A percentile compares a stretch with the other conserved stretches of the same genome.
Evolutionary conservation across 78 protist species (phyloP).

Genomic region (Protostelium mycophagum): DNA sequence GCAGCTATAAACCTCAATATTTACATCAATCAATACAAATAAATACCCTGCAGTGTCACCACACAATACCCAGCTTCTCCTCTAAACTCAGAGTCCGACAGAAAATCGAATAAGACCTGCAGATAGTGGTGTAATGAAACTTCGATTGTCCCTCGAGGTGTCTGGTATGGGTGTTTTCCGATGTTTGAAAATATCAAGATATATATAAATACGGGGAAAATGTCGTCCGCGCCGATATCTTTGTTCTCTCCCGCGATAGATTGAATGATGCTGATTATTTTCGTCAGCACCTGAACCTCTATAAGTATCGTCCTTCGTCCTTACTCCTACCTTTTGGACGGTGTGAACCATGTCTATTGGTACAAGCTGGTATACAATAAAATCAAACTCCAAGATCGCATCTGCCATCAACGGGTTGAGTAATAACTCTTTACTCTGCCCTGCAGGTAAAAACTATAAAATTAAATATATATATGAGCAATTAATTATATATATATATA

Average conservation of each 20-base stretch:
- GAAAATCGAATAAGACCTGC: neutral
- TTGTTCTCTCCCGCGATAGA: neutral
- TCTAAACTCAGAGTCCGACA: neutral
- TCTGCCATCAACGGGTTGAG: neutral
- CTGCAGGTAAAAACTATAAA: neutral
- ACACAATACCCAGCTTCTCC: neutral
- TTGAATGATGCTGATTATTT: neutral
- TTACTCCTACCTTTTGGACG: neutral
- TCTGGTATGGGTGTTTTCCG: neutral
- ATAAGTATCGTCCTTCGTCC: neutral
- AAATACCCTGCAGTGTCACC: neutral
- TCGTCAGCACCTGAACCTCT: neutral
- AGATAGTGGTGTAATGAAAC: neutral
- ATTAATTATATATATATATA: too few relatives aligned
- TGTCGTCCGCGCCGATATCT: neutral
- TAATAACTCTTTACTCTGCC: neutral
- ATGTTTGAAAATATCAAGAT: neutral
- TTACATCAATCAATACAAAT: neutral
- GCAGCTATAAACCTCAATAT: neutral
- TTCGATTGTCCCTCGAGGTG: neutral
- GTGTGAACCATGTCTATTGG: neutral
- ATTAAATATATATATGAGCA: too few relatives aligned
- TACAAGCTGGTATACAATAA: neutral
- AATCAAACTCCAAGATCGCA: neutral
- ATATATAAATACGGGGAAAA: neutral